phyloP scores from a whole-genome alignment of 805 yeast species.

The Cyberlindnera nakhonratchasimensis region DNA sequence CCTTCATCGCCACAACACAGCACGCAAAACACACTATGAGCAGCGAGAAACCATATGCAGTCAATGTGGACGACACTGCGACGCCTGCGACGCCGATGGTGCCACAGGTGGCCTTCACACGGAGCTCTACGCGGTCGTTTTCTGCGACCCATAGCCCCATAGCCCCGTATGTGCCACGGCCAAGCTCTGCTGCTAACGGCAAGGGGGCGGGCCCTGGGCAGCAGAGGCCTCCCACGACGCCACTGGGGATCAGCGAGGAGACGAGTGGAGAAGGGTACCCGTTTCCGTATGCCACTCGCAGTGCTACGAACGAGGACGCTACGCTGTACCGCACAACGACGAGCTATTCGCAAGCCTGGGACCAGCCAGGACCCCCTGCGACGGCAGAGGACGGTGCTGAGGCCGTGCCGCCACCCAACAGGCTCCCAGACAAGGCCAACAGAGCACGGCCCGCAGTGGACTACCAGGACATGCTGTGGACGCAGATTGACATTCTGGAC shows the following conservation, averaged over 20 bases:
- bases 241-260: not conserved
- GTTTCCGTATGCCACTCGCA: constrained; percentile 2
- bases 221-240: constrained; percentile 1
- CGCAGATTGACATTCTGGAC: constrained; percentile 80
- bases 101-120: not conserved
- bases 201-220: not conserved
- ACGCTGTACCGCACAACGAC: constrained; percentile 4
- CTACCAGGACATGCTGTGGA: constrained; percentile 77
- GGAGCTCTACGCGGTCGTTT: not conserved
- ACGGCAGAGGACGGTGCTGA: not conserved
- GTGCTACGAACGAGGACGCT: constrained; percentile 5
- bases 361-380: too few species aligned
- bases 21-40: too few species aligned
- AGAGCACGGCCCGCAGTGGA: constrained; percentile 58
- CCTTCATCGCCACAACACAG: too few species aligned
- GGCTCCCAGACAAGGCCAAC: constrained; percentile 44
- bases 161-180: too few species aligned
- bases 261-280: not conserved
- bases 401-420: constrained; percentile 5
- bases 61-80: too few species aligned
- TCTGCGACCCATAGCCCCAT: too few species aligned
- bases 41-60: too few species aligned
- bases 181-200: too few species aligned
- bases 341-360: not conserved
- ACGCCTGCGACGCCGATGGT: too few species aligned